These are phyloP conservation scores for Lipomyces yamadae DNA, from an alignment of 805 yeast species.

Conservation along the genomic window DNA sequence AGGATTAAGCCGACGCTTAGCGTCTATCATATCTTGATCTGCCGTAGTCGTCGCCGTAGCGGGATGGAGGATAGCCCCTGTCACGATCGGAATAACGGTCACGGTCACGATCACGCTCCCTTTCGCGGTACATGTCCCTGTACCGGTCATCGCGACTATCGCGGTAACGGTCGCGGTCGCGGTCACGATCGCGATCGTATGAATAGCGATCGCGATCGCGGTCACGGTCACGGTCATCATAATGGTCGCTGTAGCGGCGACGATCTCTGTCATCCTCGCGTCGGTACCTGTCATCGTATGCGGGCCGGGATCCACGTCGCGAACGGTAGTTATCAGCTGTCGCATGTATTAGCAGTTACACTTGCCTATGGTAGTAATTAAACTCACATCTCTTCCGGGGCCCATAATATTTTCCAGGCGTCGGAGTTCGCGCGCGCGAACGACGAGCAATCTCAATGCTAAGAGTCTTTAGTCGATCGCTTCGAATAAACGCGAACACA, in stretches of 20 bases:
- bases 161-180: conserved; percentile 30
- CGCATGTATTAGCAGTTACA: not conserved
- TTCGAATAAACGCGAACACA: not conserved
- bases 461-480: not conserved
- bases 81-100: conserved; percentile 24
- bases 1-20: not conserved
- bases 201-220: conserved; percentile 33
- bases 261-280: conserved; percentile 29
- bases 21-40: conserved; percentile 10
- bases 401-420: conserved; percentile 48
- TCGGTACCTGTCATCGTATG: conserved; percentile 30
- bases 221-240: conserved; percentile 31
- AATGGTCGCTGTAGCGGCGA: conserved; percentile 28
- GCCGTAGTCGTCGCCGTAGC: conserved; percentile 4
- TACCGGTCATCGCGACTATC: conserved; percentile 10
- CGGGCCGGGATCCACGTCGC: conserved; percentile 19
- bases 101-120: conserved; percentile 24
- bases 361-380: not conserved
- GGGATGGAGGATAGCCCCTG: conserved; percentile 20
- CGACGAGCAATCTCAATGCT: conserved; percentile 55
- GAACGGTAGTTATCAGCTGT: conserved; percentile 13
- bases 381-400: conserved; percentile 31
- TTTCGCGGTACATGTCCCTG: conserved; percentile 19
- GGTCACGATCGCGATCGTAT: conserved; percentile 23
- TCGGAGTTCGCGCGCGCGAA: conserved; percentile 47